phyloP scores from a whole-genome alignment of 202 grass and related monocot genomes.

The Dendrocalamus latiflorus region DNA sequence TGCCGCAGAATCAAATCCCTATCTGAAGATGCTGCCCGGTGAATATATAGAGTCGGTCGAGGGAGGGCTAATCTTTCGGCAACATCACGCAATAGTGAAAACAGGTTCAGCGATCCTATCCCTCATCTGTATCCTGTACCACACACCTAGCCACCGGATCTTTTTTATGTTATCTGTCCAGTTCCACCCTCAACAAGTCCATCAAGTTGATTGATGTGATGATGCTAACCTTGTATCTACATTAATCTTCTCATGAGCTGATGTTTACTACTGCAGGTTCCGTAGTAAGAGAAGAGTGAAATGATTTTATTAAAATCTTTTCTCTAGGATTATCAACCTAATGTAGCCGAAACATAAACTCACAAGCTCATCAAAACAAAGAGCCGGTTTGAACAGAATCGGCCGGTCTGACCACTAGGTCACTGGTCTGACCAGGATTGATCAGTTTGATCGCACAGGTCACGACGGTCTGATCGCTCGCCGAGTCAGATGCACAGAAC shows the following conservation, averaged over 20 bases:
- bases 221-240: conserved; percentile 17
- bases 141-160: not conserved
- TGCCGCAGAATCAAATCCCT: not conserved
- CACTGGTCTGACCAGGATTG: accelerated
- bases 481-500: too few relatives aligned
- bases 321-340: too few relatives aligned
- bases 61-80: not conserved
- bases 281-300: not conserved
- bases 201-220: not conserved
- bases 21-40: not conserved
- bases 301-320: too few relatives aligned
- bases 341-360: too few relatives aligned
- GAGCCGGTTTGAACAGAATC: too few relatives aligned
- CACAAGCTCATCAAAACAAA: too few relatives aligned
- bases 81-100: not conserved
- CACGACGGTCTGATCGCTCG: too few relatives aligned
- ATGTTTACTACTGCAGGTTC: not conserved
- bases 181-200: not conserved
- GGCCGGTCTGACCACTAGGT: too few relatives aligned
- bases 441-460: too few relatives aligned
- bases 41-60: not conserved
- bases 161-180: conserved; percentile 13
- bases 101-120: not conserved
- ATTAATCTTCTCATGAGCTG: not conserved
- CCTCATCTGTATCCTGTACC: conserved; percentile 6